A percentile compares a stretch with the other conserved stretches of the same genome.
These are phyloP conservation scores for Lipomyces yamadae DNA, from an alignment of 805 yeast species.

Conservation along the genomic window DNA sequence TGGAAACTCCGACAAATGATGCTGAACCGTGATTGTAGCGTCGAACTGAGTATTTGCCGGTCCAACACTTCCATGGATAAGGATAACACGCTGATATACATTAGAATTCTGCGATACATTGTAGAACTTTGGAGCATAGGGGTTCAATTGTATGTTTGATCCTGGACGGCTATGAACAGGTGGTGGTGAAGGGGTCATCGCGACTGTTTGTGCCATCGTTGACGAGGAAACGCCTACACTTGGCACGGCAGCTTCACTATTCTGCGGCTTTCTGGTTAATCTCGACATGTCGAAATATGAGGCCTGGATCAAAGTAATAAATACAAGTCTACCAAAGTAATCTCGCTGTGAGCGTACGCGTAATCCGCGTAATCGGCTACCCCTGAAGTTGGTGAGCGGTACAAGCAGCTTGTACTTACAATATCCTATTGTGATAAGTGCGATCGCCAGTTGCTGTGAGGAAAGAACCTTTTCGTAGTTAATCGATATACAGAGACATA, in stretches of 20 bases:
- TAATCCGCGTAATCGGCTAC: neutral
- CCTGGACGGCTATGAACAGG: neutral
- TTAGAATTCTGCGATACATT: conserved; percentile 22
- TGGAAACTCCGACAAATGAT: conserved; percentile 58
- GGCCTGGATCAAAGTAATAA: neutral
- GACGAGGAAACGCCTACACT: neutral
- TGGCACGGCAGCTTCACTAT: neutral
- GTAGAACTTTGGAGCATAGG: conserved; percentile 23
- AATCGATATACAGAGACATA: too few species aligned
- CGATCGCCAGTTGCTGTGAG: too few species aligned
- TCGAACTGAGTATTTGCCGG: conserved; percentile 42
- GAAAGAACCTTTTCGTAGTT: too few species aligned
- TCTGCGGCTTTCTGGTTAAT: neutral
- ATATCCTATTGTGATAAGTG: neutral
- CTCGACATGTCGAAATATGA: neutral
- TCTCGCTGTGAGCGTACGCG: neutral
- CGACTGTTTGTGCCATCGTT: neutral
- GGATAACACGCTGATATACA: conserved; percentile 42
- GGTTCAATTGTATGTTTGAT: neutral
- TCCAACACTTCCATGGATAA: conserved; percentile 48
- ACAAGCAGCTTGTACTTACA: neutral
- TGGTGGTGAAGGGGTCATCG: neutral
- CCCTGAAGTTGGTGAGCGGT: neutral
- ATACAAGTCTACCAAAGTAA: neutral
- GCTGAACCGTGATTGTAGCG: conserved; percentile 52